phyloP scores from a whole-genome alignment of 352 stramenopile species.

The Phytophthora litchii region DNA sequence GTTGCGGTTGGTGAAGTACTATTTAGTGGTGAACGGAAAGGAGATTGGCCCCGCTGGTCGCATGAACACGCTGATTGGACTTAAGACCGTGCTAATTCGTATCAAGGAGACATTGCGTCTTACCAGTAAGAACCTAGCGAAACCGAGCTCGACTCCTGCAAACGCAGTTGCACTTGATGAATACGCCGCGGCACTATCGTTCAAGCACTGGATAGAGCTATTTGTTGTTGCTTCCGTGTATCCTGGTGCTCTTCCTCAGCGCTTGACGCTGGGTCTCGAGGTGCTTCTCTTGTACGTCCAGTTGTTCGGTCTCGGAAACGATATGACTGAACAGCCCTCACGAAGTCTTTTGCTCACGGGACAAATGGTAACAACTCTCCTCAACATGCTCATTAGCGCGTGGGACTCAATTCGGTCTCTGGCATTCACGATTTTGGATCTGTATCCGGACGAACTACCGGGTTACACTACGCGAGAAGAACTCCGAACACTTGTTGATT shows the following conservation, averaged over 20 bases:
- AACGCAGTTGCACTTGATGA: slow-evolving; percentile 19
- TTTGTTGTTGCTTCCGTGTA: slow-evolving; percentile 75
- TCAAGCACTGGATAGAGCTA: slow-evolving; percentile 71
- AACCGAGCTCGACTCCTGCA: slow-evolving; percentile 5
- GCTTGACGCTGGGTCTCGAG: slow-evolving; percentile 74
- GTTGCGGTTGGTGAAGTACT: slow-evolving; percentile 63
- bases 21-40: slow-evolving; percentile 75
- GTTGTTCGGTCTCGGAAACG: slow-evolving; percentile 58
- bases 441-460: slow-evolving; percentile 67
- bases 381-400: slow-evolving; percentile 82
- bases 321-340: slow-evolving; percentile 6
- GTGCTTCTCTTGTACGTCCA: slow-evolving; percentile 75
- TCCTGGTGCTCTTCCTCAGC: slow-evolving; percentile 66
- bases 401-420: slow-evolving; percentile 83
- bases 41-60: slow-evolving; percentile 67
- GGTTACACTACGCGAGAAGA: slow-evolving; percentile 54
- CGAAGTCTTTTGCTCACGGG: slow-evolving; percentile 51
- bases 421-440: slow-evolving; percentile 67
- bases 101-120: slow-evolving; percentile 73
- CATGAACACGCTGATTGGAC: slow-evolving; percentile 75
- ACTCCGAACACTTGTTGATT: slow-evolving; percentile 62
- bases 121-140: slow-evolving; percentile 42
- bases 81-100: slow-evolving; percentile 80
- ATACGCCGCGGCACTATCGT: slow-evolving; percentile 43
- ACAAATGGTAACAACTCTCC: slow-evolving; percentile 69